phyloP scores from a whole-genome alignment of 768 basidiomycete species.

The Russula emetica region DNA sequence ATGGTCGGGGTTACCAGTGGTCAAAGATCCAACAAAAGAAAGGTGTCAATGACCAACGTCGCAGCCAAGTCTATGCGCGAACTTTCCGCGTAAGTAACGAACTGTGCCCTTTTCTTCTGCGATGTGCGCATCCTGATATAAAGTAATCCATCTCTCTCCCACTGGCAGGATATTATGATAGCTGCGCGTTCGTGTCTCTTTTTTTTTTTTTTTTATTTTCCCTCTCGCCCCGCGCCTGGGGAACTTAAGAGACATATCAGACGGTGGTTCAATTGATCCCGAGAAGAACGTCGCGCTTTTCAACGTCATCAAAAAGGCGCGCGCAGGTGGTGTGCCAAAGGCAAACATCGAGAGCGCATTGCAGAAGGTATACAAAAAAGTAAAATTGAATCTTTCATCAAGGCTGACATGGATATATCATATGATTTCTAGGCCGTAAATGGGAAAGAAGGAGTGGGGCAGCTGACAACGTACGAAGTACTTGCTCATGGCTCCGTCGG shows the following conservation, averaged over 20 bases:
- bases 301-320: conserved; percentile 23
- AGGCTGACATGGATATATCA: too few species aligned
- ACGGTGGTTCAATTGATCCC: conserved; percentile 23
- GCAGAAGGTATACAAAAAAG: conserved; percentile 17
- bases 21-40: conserved; percentile 29
- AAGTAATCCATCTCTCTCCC: too few species aligned
- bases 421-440: conserved; percentile 3
- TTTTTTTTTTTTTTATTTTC: too few species aligned
- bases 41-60: conserved; percentile 22
- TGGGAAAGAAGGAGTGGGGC: conserved; percentile 19
- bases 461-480: conserved; percentile 24
- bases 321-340: conserved; percentile 26
- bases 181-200: conserved; percentile 25
- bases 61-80: conserved; percentile 21
- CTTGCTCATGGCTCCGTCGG: conserved; percentile 28
- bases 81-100: conserved; percentile 18
- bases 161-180: conserved; percentile 25
- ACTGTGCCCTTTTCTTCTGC: not conserved
- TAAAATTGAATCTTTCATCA: too few species aligned
- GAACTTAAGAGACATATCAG: conserved; percentile 5
- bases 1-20: conserved; percentile 22
- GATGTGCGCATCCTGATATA: not conserved
- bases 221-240: not conserved
- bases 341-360: conserved; percentile 27
- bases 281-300: conserved; percentile 23